Evolutionary conservation across 805 yeast genomes (phyloP).

Genomic region (Teunomyces tritomae): DNA sequence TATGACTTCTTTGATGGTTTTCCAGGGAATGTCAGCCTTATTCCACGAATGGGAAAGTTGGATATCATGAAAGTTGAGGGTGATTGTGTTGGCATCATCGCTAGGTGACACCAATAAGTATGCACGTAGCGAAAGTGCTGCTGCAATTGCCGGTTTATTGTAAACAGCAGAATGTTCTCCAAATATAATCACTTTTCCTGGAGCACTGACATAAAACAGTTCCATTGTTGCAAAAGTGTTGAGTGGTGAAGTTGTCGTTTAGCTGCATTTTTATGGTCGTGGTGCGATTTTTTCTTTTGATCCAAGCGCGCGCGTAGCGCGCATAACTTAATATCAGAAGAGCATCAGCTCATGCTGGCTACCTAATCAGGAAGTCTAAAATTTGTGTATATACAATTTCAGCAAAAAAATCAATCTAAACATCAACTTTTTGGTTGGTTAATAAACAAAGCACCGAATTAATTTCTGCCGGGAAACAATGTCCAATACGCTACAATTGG

Average conservation of each 20-base stretch:
- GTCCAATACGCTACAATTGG: constrained; percentile 3
- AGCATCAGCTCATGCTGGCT: neutral
- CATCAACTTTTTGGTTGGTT: neutral
- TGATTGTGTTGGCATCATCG: constrained; percentile 41
- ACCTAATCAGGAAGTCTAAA: constrained; percentile 16
- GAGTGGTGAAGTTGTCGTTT: neutral
- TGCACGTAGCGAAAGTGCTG: constrained; percentile 84
- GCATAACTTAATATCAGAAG: no score
- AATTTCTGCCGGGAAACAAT: neutral
- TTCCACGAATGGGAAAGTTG: constrained; percentile 64
- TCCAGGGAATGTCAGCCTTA: constrained; percentile 61
- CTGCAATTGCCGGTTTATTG: constrained; percentile 93
- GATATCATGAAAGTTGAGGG: constrained; percentile 82
- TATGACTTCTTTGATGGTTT: constrained; percentile 22
- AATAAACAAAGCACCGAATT: no score
- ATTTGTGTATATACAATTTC: neutral
- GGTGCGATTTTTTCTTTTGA: no score
- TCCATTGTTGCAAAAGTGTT: constrained; percentile 1
- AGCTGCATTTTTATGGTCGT: no score
- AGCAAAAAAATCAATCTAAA: neutral
- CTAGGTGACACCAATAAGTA: constrained; percentile 64
- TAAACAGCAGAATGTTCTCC: constrained; percentile 98
- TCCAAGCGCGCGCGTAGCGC: no score
- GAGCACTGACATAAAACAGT: constrained; percentile 84
- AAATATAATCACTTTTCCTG: constrained; percentile 92